Base-by-base conservation (phyloP, 768 basidiomycete species). In the Rossbeevera mucosa region DNA sequence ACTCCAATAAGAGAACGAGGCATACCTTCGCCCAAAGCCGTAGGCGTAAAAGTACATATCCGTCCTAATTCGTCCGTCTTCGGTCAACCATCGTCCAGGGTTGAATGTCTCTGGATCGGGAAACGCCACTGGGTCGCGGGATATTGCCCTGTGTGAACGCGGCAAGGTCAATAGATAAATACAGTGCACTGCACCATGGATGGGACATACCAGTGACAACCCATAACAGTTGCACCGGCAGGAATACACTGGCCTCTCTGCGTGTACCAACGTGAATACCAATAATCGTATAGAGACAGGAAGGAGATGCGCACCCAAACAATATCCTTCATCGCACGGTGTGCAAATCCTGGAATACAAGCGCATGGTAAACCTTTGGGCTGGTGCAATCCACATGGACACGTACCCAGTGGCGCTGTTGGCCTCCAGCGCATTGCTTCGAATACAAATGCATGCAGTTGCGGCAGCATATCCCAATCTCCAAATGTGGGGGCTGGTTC, bases 321-420 rank as follows among this genome's bases (percentile, higher is more conserved):
- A 38, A 87, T 75, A 52, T 86, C 83, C 48, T 76, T 78, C 1
- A 78, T 85, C 0, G 83, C 77, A 47, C 76, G 76, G 54, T 86
- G 85, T 0, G 80, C 71, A 46, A 84, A 80, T 0, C 83, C 83
- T 61, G 16, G 21, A 1, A 52, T 20, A 20, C 13, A 43, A 20
- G 29, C 5, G 18, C 31, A 31, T 2, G 14, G 16, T 52, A 22
- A 33, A 21, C 22, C 16, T 24, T 13, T 14, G 24, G 7, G 11
- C 14, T 7, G 7, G 14, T 13, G 20, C 22, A 28, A 28, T 4
- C 21, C 30, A 18, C 4, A 47, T 11, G 21, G 7, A 11, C 24
- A 50, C 68, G 14, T 48, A 72, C 76, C 72, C 7, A 57, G 41
- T 0, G 64, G 55, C 2, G 55, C 49, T 0, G 69, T 51, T 1